Percentiles rank a stretch among this genome's conserved stretches.
Evolutionary conservation across 2,329 filamentous ascomycete genomes (phyloP).

Genomic region (Tolypocladium inflatum): DNA sequence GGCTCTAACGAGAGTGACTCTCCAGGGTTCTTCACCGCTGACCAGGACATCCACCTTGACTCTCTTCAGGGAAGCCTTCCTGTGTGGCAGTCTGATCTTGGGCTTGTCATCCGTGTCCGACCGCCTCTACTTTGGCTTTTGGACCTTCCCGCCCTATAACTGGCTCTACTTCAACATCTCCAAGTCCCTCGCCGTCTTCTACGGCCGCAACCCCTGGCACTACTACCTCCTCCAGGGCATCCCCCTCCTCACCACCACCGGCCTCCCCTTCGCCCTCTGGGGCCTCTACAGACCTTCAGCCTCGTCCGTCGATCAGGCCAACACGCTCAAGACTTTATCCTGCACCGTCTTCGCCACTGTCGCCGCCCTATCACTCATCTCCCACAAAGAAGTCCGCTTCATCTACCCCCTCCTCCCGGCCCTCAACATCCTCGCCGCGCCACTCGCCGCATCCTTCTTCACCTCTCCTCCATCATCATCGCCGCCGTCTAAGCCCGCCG

Average conservation of each 20-base stretch:
- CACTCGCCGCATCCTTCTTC: slow-evolving; percentile 58
- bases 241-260: slow-evolving; percentile 76
- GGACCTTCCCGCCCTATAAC: slow-evolving; percentile 80
- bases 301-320: slow-evolving; percentile 22
- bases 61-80: slow-evolving; percentile 51
- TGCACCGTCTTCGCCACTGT: slow-evolving; percentile 51
- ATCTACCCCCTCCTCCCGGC: slow-evolving; percentile 84
- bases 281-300: slow-evolving; percentile 47
- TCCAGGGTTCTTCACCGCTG: slow-evolving; percentile 29
- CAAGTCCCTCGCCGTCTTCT: slow-evolving; percentile 83
- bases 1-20: slow-evolving; percentile 32
- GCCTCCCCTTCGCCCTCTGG: slow-evolving; percentile 63
- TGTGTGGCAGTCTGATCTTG: slow-evolving; percentile 56
- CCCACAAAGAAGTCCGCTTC: slow-evolving; percentile 96
- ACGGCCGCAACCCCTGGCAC: slow-evolving; percentile 81
- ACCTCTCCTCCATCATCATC: slow-evolving; percentile 20
- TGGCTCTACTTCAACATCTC: slow-evolving; percentile 89
- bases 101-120: slow-evolving; percentile 59
- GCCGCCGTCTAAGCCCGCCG: slow-evolving; percentile 15
- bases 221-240: slow-evolving; percentile 90
- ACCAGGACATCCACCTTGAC: slow-evolving; percentile 33
- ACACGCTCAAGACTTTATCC: slow-evolving; percentile 35
- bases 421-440: slow-evolving; percentile 73
- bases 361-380: slow-evolving; percentile 61
- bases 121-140: slow-evolving; percentile 69